Conservation (phyloP, 192 early-diverging fungal genomes). For the Oehlia diaphana region DNA sequence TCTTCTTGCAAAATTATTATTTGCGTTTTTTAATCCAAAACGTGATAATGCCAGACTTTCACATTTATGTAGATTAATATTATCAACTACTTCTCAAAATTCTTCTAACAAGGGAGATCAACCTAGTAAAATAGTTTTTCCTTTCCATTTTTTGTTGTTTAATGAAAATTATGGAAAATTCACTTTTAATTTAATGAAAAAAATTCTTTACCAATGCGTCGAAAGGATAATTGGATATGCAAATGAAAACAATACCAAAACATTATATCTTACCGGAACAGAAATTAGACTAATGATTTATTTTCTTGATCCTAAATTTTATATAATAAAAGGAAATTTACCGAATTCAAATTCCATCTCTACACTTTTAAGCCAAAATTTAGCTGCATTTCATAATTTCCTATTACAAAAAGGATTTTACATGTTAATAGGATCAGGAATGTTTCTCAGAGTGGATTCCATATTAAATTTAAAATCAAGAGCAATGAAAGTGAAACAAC, state of each 20-base stretch:
- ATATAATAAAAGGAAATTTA: conserved; percentile 30
- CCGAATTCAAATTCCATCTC: not conserved
- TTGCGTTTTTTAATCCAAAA: conserved; percentile 9
- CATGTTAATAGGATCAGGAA: not conserved
- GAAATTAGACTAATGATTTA: conserved; percentile 39
- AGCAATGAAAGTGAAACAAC: not conserved
- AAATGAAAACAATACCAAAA: not conserved
- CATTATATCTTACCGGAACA: conserved; percentile 40
- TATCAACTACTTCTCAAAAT: not conserved
- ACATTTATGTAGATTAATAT: conserved; percentile 12
- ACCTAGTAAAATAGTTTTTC: not conserved
- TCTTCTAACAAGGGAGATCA: not conserved
- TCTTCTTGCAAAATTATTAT: not conserved
- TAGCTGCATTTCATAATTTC: not conserved
- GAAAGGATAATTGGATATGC: not conserved
- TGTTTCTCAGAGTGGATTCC: conserved; percentile 1
- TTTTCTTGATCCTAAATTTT: conserved; percentile 37
- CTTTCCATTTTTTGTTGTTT: conserved; percentile 6
- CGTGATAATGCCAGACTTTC: conserved; percentile 7
- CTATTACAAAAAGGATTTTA: conserved; percentile 18
- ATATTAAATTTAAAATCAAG: not conserved
- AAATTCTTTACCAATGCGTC: conserved; percentile 1
- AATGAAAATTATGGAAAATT: not conserved
- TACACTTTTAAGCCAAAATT: not conserved
- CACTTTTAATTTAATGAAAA: not conserved